These are phyloP conservation scores for Penicillium sp. DNA, from an alignment of 2,329 filamentous ascomycete genomes.

Conservation along the genomic window DNA sequence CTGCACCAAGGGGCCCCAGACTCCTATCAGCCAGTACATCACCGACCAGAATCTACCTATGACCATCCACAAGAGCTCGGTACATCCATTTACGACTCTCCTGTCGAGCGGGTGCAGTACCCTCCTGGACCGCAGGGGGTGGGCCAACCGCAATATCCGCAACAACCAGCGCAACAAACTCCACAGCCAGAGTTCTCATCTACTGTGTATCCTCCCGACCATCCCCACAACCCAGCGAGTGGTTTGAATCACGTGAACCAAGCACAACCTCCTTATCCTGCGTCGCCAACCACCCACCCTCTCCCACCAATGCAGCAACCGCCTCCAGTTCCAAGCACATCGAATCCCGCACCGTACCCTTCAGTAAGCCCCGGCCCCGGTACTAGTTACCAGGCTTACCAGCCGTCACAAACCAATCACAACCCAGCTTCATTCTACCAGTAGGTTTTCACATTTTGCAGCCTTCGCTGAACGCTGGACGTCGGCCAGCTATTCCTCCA, in stretches of 20 bases:
- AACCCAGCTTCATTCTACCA: constrained; percentile 48
- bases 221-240: constrained; percentile 30
- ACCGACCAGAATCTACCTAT: constrained; percentile 70
- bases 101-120: constrained; percentile 56
- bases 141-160: constrained; percentile 38
- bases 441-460: constrained; percentile 23
- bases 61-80: constrained; percentile 77
- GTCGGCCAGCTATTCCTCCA: neutral
- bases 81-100: constrained; percentile 77
- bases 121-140: constrained; percentile 31
- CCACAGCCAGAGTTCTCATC: constrained; percentile 46
- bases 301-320: constrained; percentile 40
- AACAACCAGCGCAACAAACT: constrained; percentile 37
- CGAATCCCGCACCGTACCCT: constrained; percentile 40
- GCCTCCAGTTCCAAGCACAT: constrained; percentile 39
- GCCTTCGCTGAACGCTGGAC: constrained; percentile 3
- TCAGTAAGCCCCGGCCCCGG: constrained; percentile 34
- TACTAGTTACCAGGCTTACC: constrained; percentile 43
- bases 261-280: constrained; percentile 40
- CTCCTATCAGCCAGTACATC: constrained; percentile 50
- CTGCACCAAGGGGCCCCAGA: constrained; percentile 58
- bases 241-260: constrained; percentile 26
- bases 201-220: constrained; percentile 45
- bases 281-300: constrained; percentile 35
- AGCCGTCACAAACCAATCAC: constrained; percentile 38